Percentiles rank a stretch among this genome's conserved stretches.
Conservation (phyloP, 2,329 filamentous ascomycete species). For the Rasamsonia emersonii region DNA sequence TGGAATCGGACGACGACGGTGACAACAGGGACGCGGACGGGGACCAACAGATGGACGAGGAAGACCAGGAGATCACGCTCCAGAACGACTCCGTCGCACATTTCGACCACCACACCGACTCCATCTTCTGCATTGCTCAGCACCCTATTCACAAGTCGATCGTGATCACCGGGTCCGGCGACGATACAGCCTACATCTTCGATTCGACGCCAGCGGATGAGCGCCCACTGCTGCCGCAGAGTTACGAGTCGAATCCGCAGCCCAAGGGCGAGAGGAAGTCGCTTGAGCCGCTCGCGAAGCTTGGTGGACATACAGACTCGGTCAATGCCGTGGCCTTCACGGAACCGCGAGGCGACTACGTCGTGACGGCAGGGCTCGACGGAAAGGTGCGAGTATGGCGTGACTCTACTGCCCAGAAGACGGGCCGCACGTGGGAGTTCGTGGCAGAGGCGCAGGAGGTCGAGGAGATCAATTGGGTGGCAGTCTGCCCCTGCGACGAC, state of each 20-base stretch:
- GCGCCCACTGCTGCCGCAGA: slow-evolving; percentile 62
- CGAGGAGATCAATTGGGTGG: slow-evolving; percentile 88
- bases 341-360: slow-evolving; percentile 69
- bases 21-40: slow-evolving; percentile 33
- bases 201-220: slow-evolving; percentile 57
- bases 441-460: slow-evolving; percentile 79
- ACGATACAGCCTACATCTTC: slow-evolving; percentile 80
- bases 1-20: slow-evolving; percentile 60
- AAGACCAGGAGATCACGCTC: slow-evolving; percentile 61
- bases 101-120: slow-evolving; percentile 85
- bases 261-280: slow-evolving; percentile 50
- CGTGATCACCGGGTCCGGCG: slow-evolving; percentile 77
- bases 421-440: slow-evolving; percentile 53
- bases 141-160: slow-evolving; percentile 72
- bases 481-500: slow-evolving; percentile 58
- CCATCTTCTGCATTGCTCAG: slow-evolving; percentile 89
- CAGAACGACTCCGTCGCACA: slow-evolving; percentile 90
- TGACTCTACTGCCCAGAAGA: slow-evolving; percentile 37
- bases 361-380: slow-evolving; percentile 81
- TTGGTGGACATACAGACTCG: slow-evolving; percentile 88
- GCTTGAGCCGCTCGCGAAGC: slow-evolving; percentile 58
- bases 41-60: slow-evolving; percentile 9
- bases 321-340: slow-evolving; percentile 84
- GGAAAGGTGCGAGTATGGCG: slow-evolving; percentile 69
- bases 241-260: slow-evolving; percentile 61